phyloP scores from a whole-genome alignment of 805 yeast genomes.

The Wickerhamiella qilinensis region DNA sequence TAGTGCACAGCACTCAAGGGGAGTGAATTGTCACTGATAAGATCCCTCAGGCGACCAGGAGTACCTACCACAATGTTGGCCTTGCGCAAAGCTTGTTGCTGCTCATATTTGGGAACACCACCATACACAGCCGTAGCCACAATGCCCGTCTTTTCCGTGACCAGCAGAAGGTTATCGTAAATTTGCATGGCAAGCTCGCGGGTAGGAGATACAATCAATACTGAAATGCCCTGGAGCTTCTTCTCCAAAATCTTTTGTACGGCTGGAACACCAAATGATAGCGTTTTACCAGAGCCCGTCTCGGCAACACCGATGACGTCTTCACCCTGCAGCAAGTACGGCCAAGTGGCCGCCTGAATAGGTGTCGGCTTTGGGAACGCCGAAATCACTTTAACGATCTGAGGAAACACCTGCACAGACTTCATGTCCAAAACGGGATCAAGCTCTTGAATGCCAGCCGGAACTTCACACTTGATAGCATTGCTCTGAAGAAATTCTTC shows the following conservation, averaged over 20 bases:
- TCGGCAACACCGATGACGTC: conserved; percentile 97
- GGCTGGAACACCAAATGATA: conserved; percentile 98
- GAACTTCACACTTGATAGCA: conserved; percentile 66
- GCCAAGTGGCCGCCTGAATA: conserved; percentile 92
- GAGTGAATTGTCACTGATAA: conserved; percentile 75
- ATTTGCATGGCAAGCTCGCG: conserved; percentile 94
- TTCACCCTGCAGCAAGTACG: conserved; percentile 56
- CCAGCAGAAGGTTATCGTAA: conserved; percentile 56
- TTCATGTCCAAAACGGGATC: conserved; percentile 59
- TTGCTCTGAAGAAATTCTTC: conserved; percentile 49
- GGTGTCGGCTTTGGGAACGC: conserved; percentile 88
- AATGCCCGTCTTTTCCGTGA: conserved; percentile 45
- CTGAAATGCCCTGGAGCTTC: conserved; percentile 38
- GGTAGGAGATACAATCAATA: conserved; percentile 85
- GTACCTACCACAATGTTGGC: conserved; percentile 86
- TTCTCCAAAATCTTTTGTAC: conserved; percentile 44
- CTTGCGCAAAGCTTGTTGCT: conserved; percentile 47
- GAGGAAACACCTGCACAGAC: conserved; percentile 38
- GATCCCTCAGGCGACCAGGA: conserved; percentile 92
- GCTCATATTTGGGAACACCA: conserved; percentile 93
- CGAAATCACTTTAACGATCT: conserved; percentile 43
- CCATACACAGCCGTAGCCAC: conserved; percentile 83
- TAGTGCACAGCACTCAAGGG: conserved; percentile 52
- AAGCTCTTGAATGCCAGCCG: conserved; percentile 19
- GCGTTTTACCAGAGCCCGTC: conserved; percentile 95